A percentile compares a stretch with the other conserved stretches of the same genome.
phyloP scores from a whole-genome alignment of 2,329 filamentous ascomycete species.

The Sphaerulina musiva region DNA sequence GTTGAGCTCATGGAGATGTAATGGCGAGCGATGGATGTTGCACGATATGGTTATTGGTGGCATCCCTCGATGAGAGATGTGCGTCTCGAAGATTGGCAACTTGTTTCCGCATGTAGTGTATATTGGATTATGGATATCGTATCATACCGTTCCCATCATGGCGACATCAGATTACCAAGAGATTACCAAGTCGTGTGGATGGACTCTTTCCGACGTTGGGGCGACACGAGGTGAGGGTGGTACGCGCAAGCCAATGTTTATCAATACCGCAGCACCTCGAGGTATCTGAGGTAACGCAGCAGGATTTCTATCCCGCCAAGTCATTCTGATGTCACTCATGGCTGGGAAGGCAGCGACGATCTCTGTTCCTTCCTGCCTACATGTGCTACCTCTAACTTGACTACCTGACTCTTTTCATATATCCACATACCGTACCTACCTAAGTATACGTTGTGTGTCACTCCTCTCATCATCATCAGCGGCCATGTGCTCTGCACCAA shows the following conservation, averaged over 20 bases:
- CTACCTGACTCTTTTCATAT: not conserved
- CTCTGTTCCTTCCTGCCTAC: not conserved
- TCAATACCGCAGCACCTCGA: too few relatives aligned
- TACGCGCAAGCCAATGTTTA: too few relatives aligned
- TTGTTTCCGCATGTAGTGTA: not conserved
- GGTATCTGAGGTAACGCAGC: not conserved
- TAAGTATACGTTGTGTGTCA: too few relatives aligned
- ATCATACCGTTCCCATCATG: too few relatives aligned
- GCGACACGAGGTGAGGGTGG: too few relatives aligned
- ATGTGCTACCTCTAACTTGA: not conserved
- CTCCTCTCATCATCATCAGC: too few relatives aligned
- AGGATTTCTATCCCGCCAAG: not conserved
- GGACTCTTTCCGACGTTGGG: too few relatives aligned
- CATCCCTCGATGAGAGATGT: not conserved
- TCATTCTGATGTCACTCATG: not conserved
- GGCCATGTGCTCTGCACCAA: too few relatives aligned
- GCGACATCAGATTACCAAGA: too few relatives aligned
- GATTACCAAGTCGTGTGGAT: too few relatives aligned
- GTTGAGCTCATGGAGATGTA: conserved; percentile 9
- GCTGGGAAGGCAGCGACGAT: not conserved
- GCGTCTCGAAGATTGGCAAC: not conserved
- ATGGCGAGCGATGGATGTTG: not conserved
- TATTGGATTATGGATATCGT: not conserved
- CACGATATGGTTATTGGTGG: not conserved
- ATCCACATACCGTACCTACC: not conserved